Conservation (phyloP, 78 protist species). For the Guillardia theta region DNA sequence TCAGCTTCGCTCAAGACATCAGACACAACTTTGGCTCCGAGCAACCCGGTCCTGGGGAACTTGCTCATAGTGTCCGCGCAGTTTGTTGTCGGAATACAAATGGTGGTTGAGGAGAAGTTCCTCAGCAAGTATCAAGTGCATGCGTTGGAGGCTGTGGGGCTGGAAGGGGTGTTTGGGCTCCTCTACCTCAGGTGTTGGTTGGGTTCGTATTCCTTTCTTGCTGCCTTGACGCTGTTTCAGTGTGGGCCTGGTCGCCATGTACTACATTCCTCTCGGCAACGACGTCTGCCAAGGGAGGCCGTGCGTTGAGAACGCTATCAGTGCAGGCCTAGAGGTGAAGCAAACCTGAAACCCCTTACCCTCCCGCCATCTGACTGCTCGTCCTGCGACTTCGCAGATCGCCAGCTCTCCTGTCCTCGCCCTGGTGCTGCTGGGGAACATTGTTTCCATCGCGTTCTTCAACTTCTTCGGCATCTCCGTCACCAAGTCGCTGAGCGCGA, state of each 20-base stretch:
- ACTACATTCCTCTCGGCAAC: background rate
- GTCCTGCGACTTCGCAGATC: too few relatives aligned
- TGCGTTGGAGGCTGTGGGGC: background rate
- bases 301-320: background rate
- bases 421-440: background rate
- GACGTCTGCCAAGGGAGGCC: background rate
- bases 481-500: background rate
- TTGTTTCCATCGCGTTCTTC: background rate
- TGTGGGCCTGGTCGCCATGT: background rate
- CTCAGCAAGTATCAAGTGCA: background rate
- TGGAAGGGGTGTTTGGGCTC: background rate
- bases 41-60: background rate
- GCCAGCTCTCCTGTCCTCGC: background rate
- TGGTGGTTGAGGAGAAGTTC: background rate
- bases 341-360: background rate
- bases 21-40: too few relatives aligned
- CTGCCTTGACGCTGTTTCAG: too few relatives aligned
- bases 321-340: background rate
- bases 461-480: constrained; percentile 24
- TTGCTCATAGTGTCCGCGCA: background rate
- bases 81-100: background rate
- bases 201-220: too few relatives aligned
- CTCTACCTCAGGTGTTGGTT: too few relatives aligned
- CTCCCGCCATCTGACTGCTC: background rate
- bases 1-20: too few relatives aligned